phyloP scores from a whole-genome alignment of 2,329 filamentous ascomycete genomes.

The Pseudogymnoascus sp. region DNA sequence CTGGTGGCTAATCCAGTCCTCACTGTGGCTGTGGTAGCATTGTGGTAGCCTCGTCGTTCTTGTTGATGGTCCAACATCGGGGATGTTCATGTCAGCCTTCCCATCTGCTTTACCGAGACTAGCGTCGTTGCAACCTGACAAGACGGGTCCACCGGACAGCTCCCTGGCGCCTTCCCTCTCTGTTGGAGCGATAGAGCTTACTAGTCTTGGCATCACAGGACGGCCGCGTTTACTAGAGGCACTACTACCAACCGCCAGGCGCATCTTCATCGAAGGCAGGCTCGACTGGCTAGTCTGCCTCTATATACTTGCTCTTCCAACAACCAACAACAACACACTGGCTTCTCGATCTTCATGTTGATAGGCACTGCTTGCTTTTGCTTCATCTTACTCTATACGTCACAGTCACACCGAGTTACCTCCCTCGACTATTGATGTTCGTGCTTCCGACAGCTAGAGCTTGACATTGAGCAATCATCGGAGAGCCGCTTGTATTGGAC shows the following conservation, averaged over 20 bases:
- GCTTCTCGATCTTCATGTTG: neutral
- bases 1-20: neutral
- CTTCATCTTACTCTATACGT: neutral
- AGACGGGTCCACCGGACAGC: neutral
- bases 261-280: neutral
- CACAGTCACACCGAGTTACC: conserved; percentile 1
- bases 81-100: neutral
- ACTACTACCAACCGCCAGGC: neutral
- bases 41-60: neutral
- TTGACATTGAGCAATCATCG: conserved; percentile 4
- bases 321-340: neutral
- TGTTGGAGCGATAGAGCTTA: conserved; percentile 1
- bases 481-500: conserved; percentile 3
- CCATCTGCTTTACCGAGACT: conserved; percentile 1
- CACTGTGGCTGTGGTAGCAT: neutral
- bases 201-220: conserved; percentile 8
- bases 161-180: neutral
- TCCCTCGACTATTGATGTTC: neutral
- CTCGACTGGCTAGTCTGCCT: conserved; percentile 4
- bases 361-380: neutral
- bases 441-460: neutral
- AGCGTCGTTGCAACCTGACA: neutral
- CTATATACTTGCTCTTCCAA: neutral
- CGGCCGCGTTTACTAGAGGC: neutral
- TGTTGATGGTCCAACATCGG: neutral